A percentile compares a stretch with the other conserved stretches of the same genome.
Evolutionary conservation across 257 asterid species (phyloP).

Genomic region (Fraxinus cuspidata): DNA sequence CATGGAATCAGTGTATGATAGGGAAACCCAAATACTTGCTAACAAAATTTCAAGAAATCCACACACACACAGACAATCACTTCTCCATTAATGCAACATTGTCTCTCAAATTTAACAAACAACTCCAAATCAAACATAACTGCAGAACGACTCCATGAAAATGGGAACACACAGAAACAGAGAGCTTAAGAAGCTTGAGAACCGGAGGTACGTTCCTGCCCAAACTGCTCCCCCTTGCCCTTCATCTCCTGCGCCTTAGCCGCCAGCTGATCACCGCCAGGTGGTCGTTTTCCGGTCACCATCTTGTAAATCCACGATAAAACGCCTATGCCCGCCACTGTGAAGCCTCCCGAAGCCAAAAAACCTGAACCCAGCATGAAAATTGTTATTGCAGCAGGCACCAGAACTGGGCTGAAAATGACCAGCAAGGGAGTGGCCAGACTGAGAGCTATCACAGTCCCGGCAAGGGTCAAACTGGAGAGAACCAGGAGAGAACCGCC

Average conservation of each 20-base stretch:
- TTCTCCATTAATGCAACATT: not conserved
- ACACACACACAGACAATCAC: too few species aligned
- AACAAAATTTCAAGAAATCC: not conserved
- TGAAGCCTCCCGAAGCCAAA: constrained; percentile 74
- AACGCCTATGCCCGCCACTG: constrained; percentile 69
- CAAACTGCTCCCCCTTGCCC: constrained; percentile 54
- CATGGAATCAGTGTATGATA: too few species aligned
- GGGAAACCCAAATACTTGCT: too few species aligned
- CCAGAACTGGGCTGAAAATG: constrained; percentile 80
- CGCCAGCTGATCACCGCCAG: constrained; percentile 57
- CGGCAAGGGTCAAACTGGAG: constrained; percentile 60
- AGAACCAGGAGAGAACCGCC: constrained; percentile 73
- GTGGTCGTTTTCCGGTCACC: constrained; percentile 62
- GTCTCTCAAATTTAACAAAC: not conserved
- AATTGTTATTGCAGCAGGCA: constrained; percentile 58
- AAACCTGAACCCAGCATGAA: constrained; percentile 54
- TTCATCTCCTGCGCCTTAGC: constrained; percentile 65
- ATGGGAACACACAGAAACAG: not conserved
- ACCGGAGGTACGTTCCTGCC: constrained; percentile 25
- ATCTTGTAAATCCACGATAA: constrained; percentile 68
- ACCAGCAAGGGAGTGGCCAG: constrained; percentile 75
- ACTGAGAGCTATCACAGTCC: constrained; percentile 65
- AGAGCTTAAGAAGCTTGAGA: not conserved
- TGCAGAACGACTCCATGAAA: not conserved
- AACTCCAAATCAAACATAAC: not conserved